Evolutionary conservation across 495 filamentous ascomycete genomes (phyloP).

Genomic region (Penicillium taxi): DNA sequence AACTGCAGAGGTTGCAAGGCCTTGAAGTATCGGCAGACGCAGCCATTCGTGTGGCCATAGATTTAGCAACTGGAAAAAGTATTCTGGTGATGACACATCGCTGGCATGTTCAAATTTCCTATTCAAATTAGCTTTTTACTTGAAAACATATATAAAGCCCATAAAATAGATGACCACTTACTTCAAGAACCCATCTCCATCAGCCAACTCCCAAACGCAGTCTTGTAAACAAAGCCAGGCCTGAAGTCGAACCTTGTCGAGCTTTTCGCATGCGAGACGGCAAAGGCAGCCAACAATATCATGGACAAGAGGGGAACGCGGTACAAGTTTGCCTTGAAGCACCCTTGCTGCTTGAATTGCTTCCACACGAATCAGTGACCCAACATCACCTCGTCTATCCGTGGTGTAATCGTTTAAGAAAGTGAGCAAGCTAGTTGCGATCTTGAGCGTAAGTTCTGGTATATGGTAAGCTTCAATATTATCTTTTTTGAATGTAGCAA

Average conservation of each 20-base stretch:
- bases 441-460: constrained; percentile 18
- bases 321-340: constrained; percentile 8
- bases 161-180: constrained; percentile 5
- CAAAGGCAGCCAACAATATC: constrained; percentile 43
- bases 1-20: constrained; percentile 74
- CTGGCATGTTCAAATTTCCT: constrained; percentile 41
- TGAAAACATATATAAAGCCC: neutral
- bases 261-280: constrained; percentile 72
- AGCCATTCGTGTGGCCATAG: constrained; percentile 32
- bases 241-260: constrained; percentile 73
- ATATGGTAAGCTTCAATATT: constrained; percentile 8
- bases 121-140: constrained; percentile 15
- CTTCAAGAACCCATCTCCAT: constrained; percentile 31
- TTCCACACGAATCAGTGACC: constrained; percentile 71
- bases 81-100: constrained; percentile 34
- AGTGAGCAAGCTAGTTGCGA: constrained; percentile 31
- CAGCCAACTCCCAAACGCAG: constrained; percentile 29
- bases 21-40: constrained; percentile 52
- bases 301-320: constrained; percentile 17
- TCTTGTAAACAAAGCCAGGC: constrained; percentile 47
- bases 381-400: constrained; percentile 79
- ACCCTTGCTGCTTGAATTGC: constrained; percentile 56
- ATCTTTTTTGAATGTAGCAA: neutral
- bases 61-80: constrained; percentile 37
- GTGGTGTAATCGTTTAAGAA: constrained; percentile 82